These are phyloP conservation scores for Ogataea paradorogensis DNA, from an alignment of 805 yeast genomes.

Conservation along the genomic window DNA sequence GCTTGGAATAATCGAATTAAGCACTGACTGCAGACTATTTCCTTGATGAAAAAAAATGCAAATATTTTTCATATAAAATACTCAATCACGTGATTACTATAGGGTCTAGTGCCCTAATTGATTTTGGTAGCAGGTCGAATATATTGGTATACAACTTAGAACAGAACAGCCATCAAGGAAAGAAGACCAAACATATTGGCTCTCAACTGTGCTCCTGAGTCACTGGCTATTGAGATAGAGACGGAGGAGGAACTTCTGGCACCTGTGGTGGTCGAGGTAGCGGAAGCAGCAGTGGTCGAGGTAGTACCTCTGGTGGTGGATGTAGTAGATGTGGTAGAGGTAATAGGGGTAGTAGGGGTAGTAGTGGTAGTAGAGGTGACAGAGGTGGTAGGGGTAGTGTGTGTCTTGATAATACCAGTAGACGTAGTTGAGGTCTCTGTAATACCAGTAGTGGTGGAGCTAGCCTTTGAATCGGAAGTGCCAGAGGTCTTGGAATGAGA, in stretches of 20 bases:
- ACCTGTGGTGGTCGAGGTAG: not conserved
- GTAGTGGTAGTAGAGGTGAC: too few species aligned
- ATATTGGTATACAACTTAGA: slow-evolving; percentile 1
- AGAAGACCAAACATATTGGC: not conserved
- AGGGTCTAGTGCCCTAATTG: slow-evolving; percentile 4
- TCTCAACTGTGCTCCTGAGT: not conserved
- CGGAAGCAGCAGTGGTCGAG: too few species aligned
- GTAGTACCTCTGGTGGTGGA: too few species aligned
- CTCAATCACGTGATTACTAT: slow-evolving; percentile 4
- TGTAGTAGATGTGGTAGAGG: too few species aligned
- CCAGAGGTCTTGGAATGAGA: not conserved
- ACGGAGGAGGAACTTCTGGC: not conserved
- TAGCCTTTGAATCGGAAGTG: not conserved
- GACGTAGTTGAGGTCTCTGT: too few species aligned
- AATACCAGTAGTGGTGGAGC: too few species aligned
- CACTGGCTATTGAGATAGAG: not conserved
- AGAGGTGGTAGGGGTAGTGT: too few species aligned
- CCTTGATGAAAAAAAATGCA: slow-evolving; percentile 22
- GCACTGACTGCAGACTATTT: slow-evolving; percentile 42
- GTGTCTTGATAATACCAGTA: too few species aligned
- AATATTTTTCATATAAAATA: slow-evolving; percentile 8
- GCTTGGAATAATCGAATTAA: slow-evolving; percentile 43
- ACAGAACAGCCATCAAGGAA: slow-evolving; percentile 6
- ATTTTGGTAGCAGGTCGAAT: slow-evolving; percentile 3
- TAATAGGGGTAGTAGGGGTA: too few species aligned